A percentile compares a stretch with the other conserved stretches of the same genome.
phyloP scores from a whole-genome alignment of 768 basidiomycete species.

The Phanerochaete carnosa region DNA sequence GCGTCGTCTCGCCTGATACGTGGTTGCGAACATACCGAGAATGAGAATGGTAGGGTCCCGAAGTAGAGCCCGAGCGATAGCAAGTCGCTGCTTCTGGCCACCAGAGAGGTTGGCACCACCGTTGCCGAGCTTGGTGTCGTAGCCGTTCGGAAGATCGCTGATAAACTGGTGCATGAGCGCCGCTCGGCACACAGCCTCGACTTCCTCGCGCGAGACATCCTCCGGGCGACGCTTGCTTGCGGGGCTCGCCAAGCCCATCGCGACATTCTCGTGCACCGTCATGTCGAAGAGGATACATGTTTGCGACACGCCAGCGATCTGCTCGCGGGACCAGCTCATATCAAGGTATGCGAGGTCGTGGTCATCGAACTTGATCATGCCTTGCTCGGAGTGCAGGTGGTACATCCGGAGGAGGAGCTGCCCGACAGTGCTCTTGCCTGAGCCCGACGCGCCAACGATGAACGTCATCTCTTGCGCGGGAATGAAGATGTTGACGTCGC shows the following conservation, averaged over 20 bases:
- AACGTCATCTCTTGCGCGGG: constrained; percentile 74
- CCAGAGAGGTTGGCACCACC: constrained; percentile 81
- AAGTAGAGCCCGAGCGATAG: constrained; percentile 82
- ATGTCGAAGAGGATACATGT: constrained; percentile 78
- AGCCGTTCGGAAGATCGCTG: constrained; percentile 77
- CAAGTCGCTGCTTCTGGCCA: constrained; percentile 88
- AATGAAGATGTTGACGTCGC: constrained; percentile 61
- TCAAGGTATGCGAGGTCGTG: constrained; percentile 77
- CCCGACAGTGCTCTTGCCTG: constrained; percentile 72
- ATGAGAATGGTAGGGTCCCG: constrained; percentile 87
- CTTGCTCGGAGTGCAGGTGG: constrained; percentile 42
- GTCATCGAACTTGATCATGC: constrained; percentile 76
- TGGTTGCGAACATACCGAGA: constrained; percentile 60
- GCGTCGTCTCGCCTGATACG: neutral
- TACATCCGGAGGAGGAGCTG: constrained; percentile 73
- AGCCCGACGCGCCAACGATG: constrained; percentile 76
- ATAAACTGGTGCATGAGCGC: constrained; percentile 90
- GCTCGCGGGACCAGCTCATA: constrained; percentile 56
- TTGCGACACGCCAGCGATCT: constrained; percentile 79
- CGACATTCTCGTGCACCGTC: constrained; percentile 82
- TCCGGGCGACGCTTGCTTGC: constrained; percentile 36
- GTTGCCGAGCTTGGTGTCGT: constrained; percentile 77
- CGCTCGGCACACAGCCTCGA: constrained; percentile 77
- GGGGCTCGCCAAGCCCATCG: constrained; percentile 62
- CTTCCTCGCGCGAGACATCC: constrained; percentile 61